phyloP scores from a whole-genome alignment of 129 eudicot species.

The Solidago caesia region DNA sequence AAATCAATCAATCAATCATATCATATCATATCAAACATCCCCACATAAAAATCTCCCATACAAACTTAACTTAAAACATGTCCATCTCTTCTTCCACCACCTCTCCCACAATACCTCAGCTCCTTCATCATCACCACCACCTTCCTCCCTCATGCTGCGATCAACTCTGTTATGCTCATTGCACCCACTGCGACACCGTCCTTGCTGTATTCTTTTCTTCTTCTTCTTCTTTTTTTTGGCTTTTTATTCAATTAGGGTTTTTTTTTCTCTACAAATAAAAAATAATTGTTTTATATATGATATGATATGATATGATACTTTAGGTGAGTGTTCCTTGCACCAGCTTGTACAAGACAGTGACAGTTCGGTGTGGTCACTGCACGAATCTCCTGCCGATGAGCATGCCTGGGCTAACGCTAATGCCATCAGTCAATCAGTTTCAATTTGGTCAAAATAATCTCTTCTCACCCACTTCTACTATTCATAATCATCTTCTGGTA shows the following conservation, averaged over 20 bases:
- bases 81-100: slow-evolving; percentile 41
- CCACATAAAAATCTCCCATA: slow-evolving; percentile 24
- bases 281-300: not conserved
- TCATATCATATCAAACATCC: slow-evolving; percentile 6
- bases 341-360: slow-evolving; percentile 81
- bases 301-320: not conserved
- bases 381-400: slow-evolving; percentile 56
- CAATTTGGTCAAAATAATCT: slow-evolving; percentile 45
- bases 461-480: slow-evolving; percentile 38
- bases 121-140: slow-evolving; percentile 40
- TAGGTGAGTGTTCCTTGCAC: slow-evolving; percentile 86
- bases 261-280: not conserved
- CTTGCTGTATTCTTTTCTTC: slow-evolving; percentile 36
- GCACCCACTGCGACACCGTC: slow-evolving; percentile 63
- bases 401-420: slow-evolving; percentile 54
- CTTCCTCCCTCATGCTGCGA: slow-evolving; percentile 46
- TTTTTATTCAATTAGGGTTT: slow-evolving; percentile 33
- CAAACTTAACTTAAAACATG: slow-evolving; percentile 30
- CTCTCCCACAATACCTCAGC: slow-evolving; percentile 45
- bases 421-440: slow-evolving; percentile 44
- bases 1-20: slow-evolving; percentile 53
- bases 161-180: slow-evolving; percentile 65
- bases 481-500: slow-evolving; percentile 40
- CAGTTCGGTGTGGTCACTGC: slow-evolving; percentile 85
- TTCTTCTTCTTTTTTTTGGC: not conserved